Base-by-base conservation (phyloP, 2,329 filamentous ascomycete species). In the Cladosporium sp. region DNA sequence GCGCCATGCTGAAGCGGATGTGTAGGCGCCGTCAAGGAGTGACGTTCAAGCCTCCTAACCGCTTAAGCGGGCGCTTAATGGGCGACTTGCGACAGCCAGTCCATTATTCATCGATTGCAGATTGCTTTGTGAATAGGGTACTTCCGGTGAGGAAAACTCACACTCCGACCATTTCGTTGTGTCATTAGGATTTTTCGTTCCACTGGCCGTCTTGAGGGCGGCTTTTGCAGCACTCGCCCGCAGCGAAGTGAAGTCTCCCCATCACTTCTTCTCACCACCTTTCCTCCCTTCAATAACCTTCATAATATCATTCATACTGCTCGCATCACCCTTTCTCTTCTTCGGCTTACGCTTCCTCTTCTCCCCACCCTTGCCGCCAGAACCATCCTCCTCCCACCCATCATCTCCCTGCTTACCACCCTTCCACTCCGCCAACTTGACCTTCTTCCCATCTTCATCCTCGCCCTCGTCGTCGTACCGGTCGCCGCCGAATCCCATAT, bases 401-500 rank as follows among this genome's bases (percentile, higher is more conserved):
- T 43, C 48, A 11, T 74, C 79, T 18, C 46, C 46, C 14, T 19
- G 31, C 10, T 74, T 78, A 18, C 75, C 80, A 2, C 70, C 73
- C 50, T 73, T 76, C 75, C 87, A 88, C 62, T 82, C 73, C 37
- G 81, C 83, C 51, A 91, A 69, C 72, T 87, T 88, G 57, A 89
- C 72, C 59, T 79, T 83, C 41, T 74, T 66, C 0, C 69, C 70
- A 9, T 76, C 61, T 9, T 59, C 66, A 72, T 74, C 66, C 58
- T 86, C 80, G 58, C 95, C 91, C 55, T 91, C 91, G 63, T 96
- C 93, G 50, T 88, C 90, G 63, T 89, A 85, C 28, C 92, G 80
- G 64, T 86, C 93, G 16, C 84, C 88, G 33, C 93, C 93, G 65
- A 98, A 97, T 55, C 91, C 92, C 77, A 97, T 82, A 65, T 98